A percentile compares a stretch with the other conserved stretches of the same genome.
Conservation (phyloP, 768 basidiomycete species). For the Tephrocybe sp. region DNA sequence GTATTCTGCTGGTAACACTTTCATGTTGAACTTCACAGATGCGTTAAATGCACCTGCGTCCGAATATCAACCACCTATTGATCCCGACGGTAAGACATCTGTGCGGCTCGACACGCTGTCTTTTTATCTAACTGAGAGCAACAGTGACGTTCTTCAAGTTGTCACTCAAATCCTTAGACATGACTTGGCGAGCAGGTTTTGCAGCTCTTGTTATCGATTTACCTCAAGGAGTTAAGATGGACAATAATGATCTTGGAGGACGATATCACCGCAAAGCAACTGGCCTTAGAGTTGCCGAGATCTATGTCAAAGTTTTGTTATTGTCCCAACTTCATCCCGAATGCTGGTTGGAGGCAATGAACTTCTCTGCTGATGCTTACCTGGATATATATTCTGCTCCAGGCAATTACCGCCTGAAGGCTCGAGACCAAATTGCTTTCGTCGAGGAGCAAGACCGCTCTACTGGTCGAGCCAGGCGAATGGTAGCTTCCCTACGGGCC, state of each 20-base stretch:
- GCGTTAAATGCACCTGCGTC: conserved; percentile 75
- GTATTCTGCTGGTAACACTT: conserved; percentile 49
- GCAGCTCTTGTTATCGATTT: conserved; percentile 55
- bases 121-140: not conserved
- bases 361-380: conserved; percentile 47
- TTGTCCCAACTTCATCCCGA: conserved; percentile 33
- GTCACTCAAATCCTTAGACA: conserved; percentile 48
- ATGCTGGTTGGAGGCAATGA: conserved; percentile 69
- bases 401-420: conserved; percentile 47
- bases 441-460: conserved; percentile 65
- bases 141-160: conserved; percentile 86
- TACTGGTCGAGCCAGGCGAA: conserved; percentile 58
- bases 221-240: conserved; percentile 57
- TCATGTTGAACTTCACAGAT: conserved; percentile 73
- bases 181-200: conserved; percentile 50
- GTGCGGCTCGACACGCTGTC: not conserved
- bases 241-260: conserved; percentile 76
- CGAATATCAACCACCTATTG: conserved; percentile 56
- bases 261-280: conserved; percentile 62
- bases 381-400: conserved; percentile 73
- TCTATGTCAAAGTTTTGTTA: conserved; percentile 49
- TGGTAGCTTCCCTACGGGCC: conserved; percentile 35
- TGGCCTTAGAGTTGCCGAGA: conserved; percentile 53
- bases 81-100: conserved; percentile 70
- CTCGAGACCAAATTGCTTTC: conserved; percentile 59